A percentile compares a stretch with the other conserved stretches of the same genome.
phyloP scores from a whole-genome alignment of 208 protist species.

The Trypanosoma brucei region DNA sequence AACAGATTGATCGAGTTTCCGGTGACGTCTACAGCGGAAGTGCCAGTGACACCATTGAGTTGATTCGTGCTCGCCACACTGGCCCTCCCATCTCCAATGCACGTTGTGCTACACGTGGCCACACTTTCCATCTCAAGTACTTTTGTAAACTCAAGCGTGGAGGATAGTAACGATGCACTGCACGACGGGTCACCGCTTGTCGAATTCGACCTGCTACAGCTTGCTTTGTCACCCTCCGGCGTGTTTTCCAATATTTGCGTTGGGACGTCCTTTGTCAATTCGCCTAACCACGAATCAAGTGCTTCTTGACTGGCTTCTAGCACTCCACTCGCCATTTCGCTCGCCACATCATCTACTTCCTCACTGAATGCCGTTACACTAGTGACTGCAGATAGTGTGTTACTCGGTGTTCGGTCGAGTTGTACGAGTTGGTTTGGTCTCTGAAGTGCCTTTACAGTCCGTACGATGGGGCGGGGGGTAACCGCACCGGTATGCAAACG shows the following conservation, averaged over 20 bases:
- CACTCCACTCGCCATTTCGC: constrained; percentile 38
- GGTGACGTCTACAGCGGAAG: background rate
- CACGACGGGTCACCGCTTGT: background rate
- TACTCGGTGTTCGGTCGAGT: constrained; percentile 30
- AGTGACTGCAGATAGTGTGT: constrained; percentile 25
- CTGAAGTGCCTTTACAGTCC: constrained; percentile 34
- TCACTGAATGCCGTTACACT: constrained; percentile 46
- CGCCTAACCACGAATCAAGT: background rate
- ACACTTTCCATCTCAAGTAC: constrained; percentile 46
- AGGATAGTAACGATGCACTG: constrained; percentile 32
- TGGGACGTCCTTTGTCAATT: background rate
- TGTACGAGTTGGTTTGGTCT: constrained; percentile 57
- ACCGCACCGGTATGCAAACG: background rate
- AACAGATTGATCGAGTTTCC: background rate
- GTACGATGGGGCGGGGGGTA: constrained; percentile 58
- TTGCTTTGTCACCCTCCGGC: background rate
- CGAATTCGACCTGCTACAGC: constrained; percentile 3
- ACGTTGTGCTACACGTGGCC: constrained; percentile 63
- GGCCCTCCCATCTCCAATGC: constrained; percentile 22
- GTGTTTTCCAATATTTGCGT: background rate
- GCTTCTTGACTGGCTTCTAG: background rate
- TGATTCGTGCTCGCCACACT: constrained; percentile 10
- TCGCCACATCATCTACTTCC: constrained; percentile 48
- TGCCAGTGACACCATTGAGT: background rate
- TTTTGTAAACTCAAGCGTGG: constrained; percentile 12